These are phyloP conservation scores for Nakazawaea laoshanensis DNA, from an alignment of 805 yeast species.

Conservation along the genomic window DNA sequence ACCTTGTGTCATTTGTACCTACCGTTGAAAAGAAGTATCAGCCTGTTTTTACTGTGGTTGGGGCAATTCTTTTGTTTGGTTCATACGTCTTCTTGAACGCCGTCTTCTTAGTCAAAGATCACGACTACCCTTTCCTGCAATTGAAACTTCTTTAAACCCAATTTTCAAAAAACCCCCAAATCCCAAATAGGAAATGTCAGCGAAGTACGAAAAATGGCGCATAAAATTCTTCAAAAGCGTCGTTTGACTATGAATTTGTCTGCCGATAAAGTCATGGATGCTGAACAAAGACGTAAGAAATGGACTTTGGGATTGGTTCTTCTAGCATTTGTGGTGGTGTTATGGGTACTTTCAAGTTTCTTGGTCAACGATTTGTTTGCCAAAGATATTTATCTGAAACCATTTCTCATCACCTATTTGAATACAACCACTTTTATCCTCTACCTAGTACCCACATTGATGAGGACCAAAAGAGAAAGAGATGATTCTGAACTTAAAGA, in stretches of 20 bases:
- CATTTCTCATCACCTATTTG: slow-evolving; percentile 85
- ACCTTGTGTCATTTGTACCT: slow-evolving; percentile 31
- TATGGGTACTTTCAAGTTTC: slow-evolving; percentile 91
- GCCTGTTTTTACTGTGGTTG: slow-evolving; percentile 15
- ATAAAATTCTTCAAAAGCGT: too few relatives aligned
- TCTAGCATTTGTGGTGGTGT: slow-evolving; percentile 64
- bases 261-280: too few relatives aligned
- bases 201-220: too few relatives aligned
- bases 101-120: slow-evolving; percentile 36
- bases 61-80: slow-evolving; percentile 24
- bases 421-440: slow-evolving; percentile 81
- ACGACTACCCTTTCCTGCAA: slow-evolving; percentile 36
- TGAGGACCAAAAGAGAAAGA: not conserved
- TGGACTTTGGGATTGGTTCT: slow-evolving; percentile 79
- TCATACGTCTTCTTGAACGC: slow-evolving; percentile 33
- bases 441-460: slow-evolving; percentile 56
- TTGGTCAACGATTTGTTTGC: slow-evolving; percentile 72
- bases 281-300: slow-evolving; percentile 16
- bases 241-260: not conserved
- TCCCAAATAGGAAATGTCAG: too few relatives aligned
- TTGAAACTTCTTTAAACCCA: slow-evolving; percentile 12
- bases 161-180: too few relatives aligned
- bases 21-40: slow-evolving; percentile 3
- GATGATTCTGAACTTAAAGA: too few relatives aligned
- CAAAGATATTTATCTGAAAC: slow-evolving; percentile 67